Evolutionary conservation across 2,329 filamentous ascomycete species (phyloP).

Genomic region (Exophiala spinifera): DNA sequence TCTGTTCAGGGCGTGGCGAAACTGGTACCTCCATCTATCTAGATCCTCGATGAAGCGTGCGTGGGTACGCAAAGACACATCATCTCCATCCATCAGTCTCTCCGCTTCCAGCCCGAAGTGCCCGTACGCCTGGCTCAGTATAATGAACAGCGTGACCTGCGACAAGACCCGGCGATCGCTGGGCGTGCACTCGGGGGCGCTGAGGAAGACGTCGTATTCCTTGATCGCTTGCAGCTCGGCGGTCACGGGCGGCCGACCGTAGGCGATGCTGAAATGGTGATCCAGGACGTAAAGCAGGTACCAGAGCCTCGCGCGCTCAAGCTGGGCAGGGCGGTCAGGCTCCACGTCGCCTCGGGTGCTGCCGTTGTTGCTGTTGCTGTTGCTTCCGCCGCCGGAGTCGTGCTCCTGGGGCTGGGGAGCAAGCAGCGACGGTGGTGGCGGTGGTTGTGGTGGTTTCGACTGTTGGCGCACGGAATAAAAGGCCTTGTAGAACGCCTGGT

Average conservation of each 20-base stretch:
- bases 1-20: conserved; percentile 34
- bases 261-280: conserved; percentile 62
- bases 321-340: conserved; percentile 28
- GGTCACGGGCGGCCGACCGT: conserved; percentile 58
- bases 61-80: conserved; percentile 42
- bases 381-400: no score
- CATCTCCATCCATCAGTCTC: conserved; percentile 27
- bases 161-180: conserved; percentile 57
- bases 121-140: conserved; percentile 55
- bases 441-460: conserved; percentile 28
- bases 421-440: no score
- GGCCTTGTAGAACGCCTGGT: conserved; percentile 53
- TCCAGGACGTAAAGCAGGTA: conserved; percentile 64
- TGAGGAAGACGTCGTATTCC: conserved; percentile 57
- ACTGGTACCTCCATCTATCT: conserved; percentile 53
- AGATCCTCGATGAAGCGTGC: conserved; percentile 47
- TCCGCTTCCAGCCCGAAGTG: conserved; percentile 55
- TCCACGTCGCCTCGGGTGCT: conserved; percentile 34
- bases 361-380: no score
- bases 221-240: conserved; percentile 58
- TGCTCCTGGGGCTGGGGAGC: no score
- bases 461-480: conserved; percentile 39
- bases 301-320: conserved; percentile 59
- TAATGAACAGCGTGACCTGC: conserved; percentile 57
- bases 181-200: conserved; percentile 50